These are phyloP conservation scores for Lichenothelia convexa DNA, from an alignment of 495 filamentous ascomycete genomes.

Conservation along the genomic window DNA sequence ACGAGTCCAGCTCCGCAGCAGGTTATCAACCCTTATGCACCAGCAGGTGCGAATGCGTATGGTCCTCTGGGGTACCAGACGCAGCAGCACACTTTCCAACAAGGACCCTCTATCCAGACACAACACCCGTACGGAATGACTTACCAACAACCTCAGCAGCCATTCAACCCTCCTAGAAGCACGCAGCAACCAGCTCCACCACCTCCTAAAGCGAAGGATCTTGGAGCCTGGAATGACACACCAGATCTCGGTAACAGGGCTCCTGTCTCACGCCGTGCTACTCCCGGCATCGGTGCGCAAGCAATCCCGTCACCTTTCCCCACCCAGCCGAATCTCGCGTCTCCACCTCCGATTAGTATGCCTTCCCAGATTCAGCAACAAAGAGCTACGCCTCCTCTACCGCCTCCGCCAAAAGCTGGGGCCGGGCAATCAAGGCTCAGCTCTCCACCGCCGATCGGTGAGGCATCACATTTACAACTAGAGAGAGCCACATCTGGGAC, in stretches of 20 bases:
- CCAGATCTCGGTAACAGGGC: conserved; percentile 63
- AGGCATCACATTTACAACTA: conserved; percentile 27
- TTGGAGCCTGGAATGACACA: conserved; percentile 84
- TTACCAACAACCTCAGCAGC: conserved; percentile 14
- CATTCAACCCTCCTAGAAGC: conserved; percentile 30
- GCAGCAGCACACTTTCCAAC: conserved; percentile 8
- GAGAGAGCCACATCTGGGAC: conserved; percentile 40
- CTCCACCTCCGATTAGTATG: conserved; percentile 23
- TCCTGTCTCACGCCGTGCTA: conserved; percentile 46
- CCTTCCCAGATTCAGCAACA: conserved; percentile 23
- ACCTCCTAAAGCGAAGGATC: conserved; percentile 46
- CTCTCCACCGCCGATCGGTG: conserved; percentile 29
- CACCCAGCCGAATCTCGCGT: conserved; percentile 27
- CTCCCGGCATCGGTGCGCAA: conserved; percentile 40
- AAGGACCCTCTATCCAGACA: background rate
- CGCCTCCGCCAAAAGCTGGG: conserved; percentile 38
- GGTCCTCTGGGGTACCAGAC: conserved; percentile 29
- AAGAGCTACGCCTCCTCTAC: conserved; percentile 32
- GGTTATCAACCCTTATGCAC: conserved; percentile 1
- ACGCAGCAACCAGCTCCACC: conserved; percentile 47
- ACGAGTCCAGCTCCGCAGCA: background rate
- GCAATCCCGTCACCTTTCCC: conserved; percentile 50
- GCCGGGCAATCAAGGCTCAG: conserved; percentile 34
- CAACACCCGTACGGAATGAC: conserved; percentile 3
- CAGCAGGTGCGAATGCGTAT: conserved; percentile 36